phyloP scores from a whole-genome alignment of 257 asterid species.

The Fraxinus anomala region DNA sequence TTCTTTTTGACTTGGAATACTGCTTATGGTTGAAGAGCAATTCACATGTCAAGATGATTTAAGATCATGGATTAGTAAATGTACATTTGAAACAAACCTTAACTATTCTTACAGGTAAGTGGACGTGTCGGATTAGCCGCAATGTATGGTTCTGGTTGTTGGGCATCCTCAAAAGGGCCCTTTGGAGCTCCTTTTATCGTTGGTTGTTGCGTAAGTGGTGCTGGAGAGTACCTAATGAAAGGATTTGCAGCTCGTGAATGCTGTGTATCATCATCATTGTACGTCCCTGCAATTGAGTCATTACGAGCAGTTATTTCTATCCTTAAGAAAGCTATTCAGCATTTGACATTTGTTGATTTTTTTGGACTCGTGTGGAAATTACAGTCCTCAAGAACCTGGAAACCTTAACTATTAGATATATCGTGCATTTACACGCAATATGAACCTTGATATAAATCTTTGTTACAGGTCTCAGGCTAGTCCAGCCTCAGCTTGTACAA shows the following conservation, averaged over 20 bases:
- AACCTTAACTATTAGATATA: slow-evolving; percentile 5
- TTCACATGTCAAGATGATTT: slow-evolving; percentile 9
- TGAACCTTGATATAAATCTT: background rate
- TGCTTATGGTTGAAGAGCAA: background rate
- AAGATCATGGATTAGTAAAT: background rate
- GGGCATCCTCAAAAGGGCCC: slow-evolving; percentile 76
- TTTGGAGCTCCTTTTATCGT: slow-evolving; percentile 27
- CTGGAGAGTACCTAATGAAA: slow-evolving; percentile 90
- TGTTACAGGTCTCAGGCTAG: slow-evolving; percentile 69
- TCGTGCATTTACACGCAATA: background rate
- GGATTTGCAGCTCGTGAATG: slow-evolving; percentile 86
- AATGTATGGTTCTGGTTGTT: slow-evolving; percentile 90
- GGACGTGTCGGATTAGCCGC: slow-evolving; percentile 98
- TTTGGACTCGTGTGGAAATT: background rate
- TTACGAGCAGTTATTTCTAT: background rate
- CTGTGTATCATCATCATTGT: slow-evolving; percentile 73
- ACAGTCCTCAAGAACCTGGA: background rate
- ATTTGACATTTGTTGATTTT: background rate
- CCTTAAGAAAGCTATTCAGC: background rate
- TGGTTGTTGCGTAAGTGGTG: slow-evolving; percentile 53
- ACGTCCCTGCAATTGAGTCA: slow-evolving; percentile 27
- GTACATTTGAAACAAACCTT: slow-evolving; percentile 1
- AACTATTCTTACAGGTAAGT: slow-evolving; percentile 52
- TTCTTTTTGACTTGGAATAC: background rate
- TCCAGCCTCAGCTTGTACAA: slow-evolving; percentile 74